Base-by-base conservation (phyloP, 805 yeast species). In the Barnettozyma salicaria region DNA sequence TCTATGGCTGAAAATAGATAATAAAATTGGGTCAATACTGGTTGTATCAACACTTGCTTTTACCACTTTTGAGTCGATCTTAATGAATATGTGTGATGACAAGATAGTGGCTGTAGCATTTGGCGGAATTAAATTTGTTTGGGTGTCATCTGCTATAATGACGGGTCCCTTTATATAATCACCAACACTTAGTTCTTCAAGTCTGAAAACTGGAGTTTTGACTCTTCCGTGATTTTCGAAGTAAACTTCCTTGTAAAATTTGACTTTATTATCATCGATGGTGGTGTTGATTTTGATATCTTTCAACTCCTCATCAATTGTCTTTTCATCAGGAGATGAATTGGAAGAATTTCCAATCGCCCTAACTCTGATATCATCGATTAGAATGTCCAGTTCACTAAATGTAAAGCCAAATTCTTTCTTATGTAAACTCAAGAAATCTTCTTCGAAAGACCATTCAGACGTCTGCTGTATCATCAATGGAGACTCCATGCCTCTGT, bases 401-500 rank as follows among this genome's bases (percentile, higher is more conserved):
- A 78, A 72, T 6, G 73, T 57, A 55, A 84, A 84, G 0, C 90
- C 90, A 59, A 83, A 85, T 55, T 85, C 92, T 41, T 76, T 67
- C 44, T 70, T 64, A 52, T 84, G 94, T 37, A 67, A 60, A 11
- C 65, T 64, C 30, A 68, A 59, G 55, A 81, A 84, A 33, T 65
- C 64, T 25, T 60, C 53, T 13, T 56, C 50, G 48, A 70, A 74
- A 19, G 64, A 61, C 41, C 56, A 47, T 17, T 34, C 36, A 35
- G 43, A 37, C 12, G 19, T 48, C 27, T 52, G 56, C 16, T 59
- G 59, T n/a, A 83, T 75, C 83, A 88, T 81, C 44, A 89, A 61
- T 27, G 82, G 79, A 3, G 96, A 82, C 52, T 89, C 96, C n/a
- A 95, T 81, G 7, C 96, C 96, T 44, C 76, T 76, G 54, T 84